Conservation (phyloP, 371 early-diverging fungal genomes). For the Mortierella polycephala region DNA sequence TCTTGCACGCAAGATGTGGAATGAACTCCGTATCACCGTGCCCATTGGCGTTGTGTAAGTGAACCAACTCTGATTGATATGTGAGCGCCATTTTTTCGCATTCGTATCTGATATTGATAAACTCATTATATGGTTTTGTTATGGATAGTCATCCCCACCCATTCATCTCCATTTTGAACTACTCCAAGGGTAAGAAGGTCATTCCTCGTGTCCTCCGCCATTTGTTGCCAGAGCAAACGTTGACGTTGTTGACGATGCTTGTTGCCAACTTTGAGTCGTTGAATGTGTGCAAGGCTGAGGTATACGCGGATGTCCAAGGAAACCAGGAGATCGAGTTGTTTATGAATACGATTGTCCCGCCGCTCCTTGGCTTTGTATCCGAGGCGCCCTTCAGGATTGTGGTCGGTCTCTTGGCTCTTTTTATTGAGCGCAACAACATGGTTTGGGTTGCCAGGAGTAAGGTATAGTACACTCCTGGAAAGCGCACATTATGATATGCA, state of each 20-base stretch:
- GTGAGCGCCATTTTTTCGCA: not conserved
- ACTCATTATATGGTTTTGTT: not conserved
- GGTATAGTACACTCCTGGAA: constrained; percentile 35
- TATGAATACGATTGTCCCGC: constrained; percentile 84
- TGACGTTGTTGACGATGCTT: constrained; percentile 80
- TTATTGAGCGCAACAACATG: constrained; percentile 90
- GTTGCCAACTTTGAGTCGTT: constrained; percentile 86
- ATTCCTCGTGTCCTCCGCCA: constrained; percentile 87
- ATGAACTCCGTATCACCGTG: constrained; percentile 67
- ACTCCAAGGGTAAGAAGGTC: constrained; percentile 87
- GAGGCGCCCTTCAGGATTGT: constrained; percentile 87
- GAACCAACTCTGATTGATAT: too few relatives aligned
- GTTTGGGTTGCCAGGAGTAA: constrained; percentile 84
- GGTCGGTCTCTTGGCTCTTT: constrained; percentile 77
- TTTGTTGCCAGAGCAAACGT: constrained; percentile 78
- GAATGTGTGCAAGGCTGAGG: constrained; percentile 82
- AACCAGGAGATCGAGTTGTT: constrained; percentile 85
- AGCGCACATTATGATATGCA: too few relatives aligned
- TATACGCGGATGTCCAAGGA: constrained; percentile 58
- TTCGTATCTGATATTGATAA: not conserved
- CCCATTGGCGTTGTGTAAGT: constrained; percentile 68
- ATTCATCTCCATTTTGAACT: constrained; percentile 75
- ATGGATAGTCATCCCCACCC: constrained; percentile 63
- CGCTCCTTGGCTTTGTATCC: constrained; percentile 79
- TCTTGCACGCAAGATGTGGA: constrained; percentile 71